Base-by-base conservation (phyloP, 306 rosid genomes). In the Cucumis melo region DNA sequence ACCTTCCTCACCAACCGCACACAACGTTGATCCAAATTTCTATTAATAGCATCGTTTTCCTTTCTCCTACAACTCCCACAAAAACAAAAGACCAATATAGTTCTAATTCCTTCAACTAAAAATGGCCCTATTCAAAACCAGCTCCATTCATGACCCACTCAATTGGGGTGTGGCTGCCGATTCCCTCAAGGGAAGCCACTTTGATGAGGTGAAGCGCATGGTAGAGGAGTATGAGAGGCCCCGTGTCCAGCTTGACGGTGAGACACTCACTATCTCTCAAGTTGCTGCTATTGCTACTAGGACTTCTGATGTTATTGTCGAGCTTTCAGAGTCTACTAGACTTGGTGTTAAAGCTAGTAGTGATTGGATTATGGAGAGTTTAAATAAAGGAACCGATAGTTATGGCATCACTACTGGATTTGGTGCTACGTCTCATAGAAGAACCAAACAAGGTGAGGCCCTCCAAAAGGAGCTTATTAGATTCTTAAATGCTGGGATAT, bases 351-450 rank as follows among this genome's bases (percentile, higher is more conserved):
- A 38, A 11, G 53, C 73, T 2, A 93, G 98, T 79, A 90, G 97
- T 41, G 96, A 90, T 24, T 93, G 98, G 98, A 93, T 93, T 4
- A 86, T 90, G 94, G 87, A 93, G 0, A 88, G 90, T 66, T 78
- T 91, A 88, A 59, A 62, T 38, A 88, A 86, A 0, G 98, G 96
- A 3, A 90, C 87, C 0, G 96, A 93, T 48, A 91, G 91, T 24
- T 93, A 93, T 5, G 98, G 98, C 14, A 87, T 93, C 65, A 91
- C 98, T 80, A 93, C 97, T 32, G 98, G 98, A 0, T 67, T 67
- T 42, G 74, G 74, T 67, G 74, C 74, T 7, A 67, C 34, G 0
- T 67, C 74, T 6, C 74, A 67, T 21, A 10, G 74, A 42, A 41
- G 74, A 21, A 67, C 74, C 36, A 42, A 67, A 11, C 55, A 67